Conservation (phyloP, 2,329 filamentous ascomycete genomes). For the Aspergillus pseudonomiae region DNA sequence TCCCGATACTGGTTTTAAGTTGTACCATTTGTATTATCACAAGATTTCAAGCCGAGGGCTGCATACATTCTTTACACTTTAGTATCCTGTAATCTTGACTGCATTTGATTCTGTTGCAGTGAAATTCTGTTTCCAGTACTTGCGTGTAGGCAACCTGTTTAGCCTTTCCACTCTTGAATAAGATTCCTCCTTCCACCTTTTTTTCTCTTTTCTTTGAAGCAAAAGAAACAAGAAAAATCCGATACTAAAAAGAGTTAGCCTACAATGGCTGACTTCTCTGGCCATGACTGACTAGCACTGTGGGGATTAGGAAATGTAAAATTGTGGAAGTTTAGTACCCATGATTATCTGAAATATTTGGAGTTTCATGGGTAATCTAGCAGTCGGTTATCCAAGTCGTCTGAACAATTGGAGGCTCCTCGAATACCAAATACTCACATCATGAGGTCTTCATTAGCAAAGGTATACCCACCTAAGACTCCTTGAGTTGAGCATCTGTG, state of each 20-base stretch:
- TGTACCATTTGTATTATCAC: neutral
- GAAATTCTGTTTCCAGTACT: neutral
- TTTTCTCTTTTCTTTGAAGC: neutral
- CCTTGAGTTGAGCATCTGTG: neutral
- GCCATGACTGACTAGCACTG: neutral
- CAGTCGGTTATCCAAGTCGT: neutral
- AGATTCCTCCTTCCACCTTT: neutral
- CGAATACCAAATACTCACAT: conserved; percentile 5
- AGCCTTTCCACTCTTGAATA: neutral
- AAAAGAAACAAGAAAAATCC: neutral
- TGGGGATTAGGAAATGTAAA: neutral
- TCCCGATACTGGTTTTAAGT: neutral
- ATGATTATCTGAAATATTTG: neutral
- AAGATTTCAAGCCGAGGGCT: neutral
- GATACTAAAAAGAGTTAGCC: neutral
- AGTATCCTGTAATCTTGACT: neutral
- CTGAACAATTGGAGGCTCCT: neutral
- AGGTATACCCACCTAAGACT: conserved; percentile 8
- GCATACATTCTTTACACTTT: neutral
- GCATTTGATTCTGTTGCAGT: neutral
- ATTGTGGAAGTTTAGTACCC: neutral
- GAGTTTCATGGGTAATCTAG: neutral
- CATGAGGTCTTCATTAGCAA: conserved; percentile 14
- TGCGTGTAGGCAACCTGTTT: neutral
- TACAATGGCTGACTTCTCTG: neutral